Conservation (phyloP, 371 early-diverging fungal genomes). For the Dichotomocladium elegans region DNA sequence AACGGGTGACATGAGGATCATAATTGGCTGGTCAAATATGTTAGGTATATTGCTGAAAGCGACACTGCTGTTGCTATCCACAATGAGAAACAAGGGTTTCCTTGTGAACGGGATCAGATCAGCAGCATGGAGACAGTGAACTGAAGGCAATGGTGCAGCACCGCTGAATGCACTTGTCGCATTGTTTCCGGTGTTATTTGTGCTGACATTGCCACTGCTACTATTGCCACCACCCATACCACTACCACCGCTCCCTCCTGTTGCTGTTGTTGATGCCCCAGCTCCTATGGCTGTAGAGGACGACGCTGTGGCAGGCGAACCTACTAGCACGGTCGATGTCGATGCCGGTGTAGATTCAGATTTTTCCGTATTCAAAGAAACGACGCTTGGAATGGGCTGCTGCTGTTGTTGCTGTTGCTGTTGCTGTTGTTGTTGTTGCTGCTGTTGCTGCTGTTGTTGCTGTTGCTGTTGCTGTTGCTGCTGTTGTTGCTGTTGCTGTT, state of each 20-base stretch:
- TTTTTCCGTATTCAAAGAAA: neutral
- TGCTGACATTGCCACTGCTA: neutral
- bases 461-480: neutral
- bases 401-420: neutral
- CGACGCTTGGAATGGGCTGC: neutral
- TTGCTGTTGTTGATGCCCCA: neutral
- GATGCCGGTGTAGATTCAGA: slow-evolving; percentile 4
- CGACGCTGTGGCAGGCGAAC: slow-evolving; percentile 3
- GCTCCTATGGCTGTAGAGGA: neutral
- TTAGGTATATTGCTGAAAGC: slow-evolving; percentile 76
- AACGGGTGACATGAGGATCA: slow-evolving; percentile 86
- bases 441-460: neutral
- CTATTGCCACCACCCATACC: neutral
- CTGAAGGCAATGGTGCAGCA: slow-evolving; percentile 21
- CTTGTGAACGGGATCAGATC: slow-evolving; percentile 92
- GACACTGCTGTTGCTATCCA: slow-evolving; percentile 83
- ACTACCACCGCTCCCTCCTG: neutral
- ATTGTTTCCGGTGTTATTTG: neutral
- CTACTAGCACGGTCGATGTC: too few species aligned
- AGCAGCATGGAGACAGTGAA: slow-evolving; percentile 81
- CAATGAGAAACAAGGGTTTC: slow-evolving; percentile 88
- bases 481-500: neutral
- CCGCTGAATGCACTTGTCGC: neutral
- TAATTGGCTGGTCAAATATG: slow-evolving; percentile 83
- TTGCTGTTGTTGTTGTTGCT: neutral